Evolutionary conservation across 441 rosid genomes (phyloP), one percentile per base, ranked within the genome.

Genomic region (Mallotus japonicus): DNA sequence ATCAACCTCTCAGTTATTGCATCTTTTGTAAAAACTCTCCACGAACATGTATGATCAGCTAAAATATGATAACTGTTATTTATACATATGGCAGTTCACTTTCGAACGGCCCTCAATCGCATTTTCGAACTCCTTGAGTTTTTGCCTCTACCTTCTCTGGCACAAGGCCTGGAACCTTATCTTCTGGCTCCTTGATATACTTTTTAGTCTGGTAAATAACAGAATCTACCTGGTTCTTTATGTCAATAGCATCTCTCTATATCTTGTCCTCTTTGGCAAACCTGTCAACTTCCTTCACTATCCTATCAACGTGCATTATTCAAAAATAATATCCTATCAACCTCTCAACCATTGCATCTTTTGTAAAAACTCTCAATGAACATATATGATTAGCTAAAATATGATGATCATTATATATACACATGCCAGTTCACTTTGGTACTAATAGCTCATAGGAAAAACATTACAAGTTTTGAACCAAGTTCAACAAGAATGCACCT

Each of bases 201-300:
- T 92, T 92, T 87, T 90, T 92, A 0, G 97, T 94, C 80, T 90
- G 97, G 85, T 94, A 89, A 10, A 90, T 86, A 0, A 90, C 83
- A 0, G 97, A 94, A 74, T 92, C 97, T 0, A 96, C 96, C 65
- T 94, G 97, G 82, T 94, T 94, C 87, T 92, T 94, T 10, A 97
- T 90, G 88, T 94, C 99, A 24, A 24, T 24, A 1, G 28, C 28
- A 24, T 24, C 28, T 24, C 28, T 24, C 1, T 24, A 24, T 24
- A 24, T 24, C 28, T 24, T 24, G 28, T 24, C 28, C 28, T 24
- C 28, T 1, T 24, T 24, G 28, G 1, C 28, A 24, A 24, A 24
- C 28, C 28, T 24, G 0, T 24, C 28, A 24, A 1, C 28, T 24
- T 24, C 28, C 28, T 24, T 24, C 1, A 6, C 97, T 97, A 94